Evolutionary conservation across 208 protist genomes (phyloP).

Genomic region (Angomonas desouzai): DNA sequence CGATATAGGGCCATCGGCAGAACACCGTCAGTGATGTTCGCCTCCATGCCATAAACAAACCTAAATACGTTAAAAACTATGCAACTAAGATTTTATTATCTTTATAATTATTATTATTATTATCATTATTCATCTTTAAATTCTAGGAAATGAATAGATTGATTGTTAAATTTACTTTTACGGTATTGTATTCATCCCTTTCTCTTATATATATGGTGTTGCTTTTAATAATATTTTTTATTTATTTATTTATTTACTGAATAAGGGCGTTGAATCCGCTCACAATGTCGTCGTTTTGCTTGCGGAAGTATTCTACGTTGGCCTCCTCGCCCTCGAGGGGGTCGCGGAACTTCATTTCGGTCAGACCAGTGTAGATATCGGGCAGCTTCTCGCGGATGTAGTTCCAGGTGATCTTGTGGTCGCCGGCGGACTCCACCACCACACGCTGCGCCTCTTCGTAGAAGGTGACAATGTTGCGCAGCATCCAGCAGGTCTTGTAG

Average conservation of each 20-base stretch:
- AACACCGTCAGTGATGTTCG: background rate
- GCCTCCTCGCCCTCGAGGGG: constrained; percentile 80
- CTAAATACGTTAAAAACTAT: background rate
- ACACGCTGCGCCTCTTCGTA: constrained; percentile 94
- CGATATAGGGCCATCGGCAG: background rate
- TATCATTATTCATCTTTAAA: background rate
- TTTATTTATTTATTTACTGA: constrained; percentile 35
- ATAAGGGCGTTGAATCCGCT: constrained; percentile 74
- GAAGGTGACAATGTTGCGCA: constrained; percentile 98
- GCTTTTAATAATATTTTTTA: constrained; percentile 24
- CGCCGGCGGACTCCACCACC: constrained; percentile 78
- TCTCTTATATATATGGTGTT: constrained; percentile 8
- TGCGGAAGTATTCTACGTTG: constrained; percentile 86
- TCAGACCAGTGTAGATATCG: constrained; percentile 78
- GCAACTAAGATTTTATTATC: background rate
- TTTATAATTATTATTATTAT: constrained; percentile 3
- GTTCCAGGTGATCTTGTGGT: constrained; percentile 96
- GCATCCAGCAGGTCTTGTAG: constrained; percentile 99
- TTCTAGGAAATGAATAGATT: background rate
- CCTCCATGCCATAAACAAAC: background rate
- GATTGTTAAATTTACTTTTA: background rate
- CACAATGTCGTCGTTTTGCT: constrained; percentile 89
- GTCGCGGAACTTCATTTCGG: constrained; percentile 92
- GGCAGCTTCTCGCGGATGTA: constrained; percentile 92
- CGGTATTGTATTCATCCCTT: too few relatives aligned